phyloP scores from a whole-genome alignment of 768 basidiomycete genomes.

The Xerocomus potaroensis region DNA sequence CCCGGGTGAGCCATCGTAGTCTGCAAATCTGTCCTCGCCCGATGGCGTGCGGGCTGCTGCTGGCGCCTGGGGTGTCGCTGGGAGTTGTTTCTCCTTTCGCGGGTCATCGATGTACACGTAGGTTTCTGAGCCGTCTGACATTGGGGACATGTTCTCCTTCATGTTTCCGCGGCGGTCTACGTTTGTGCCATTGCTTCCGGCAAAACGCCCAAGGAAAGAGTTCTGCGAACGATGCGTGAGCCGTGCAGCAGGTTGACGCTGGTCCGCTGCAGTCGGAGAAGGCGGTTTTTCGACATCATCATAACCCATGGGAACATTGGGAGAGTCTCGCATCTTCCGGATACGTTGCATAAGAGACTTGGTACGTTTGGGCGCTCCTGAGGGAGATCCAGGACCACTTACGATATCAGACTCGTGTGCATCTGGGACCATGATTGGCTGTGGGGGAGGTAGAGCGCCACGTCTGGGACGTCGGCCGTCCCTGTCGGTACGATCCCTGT shows the following conservation, averaged over 20 bases:
- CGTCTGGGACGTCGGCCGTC: constrained; percentile 41
- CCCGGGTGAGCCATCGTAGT: constrained; percentile 43
- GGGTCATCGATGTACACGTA: constrained; percentile 63
- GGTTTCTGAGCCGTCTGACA: constrained; percentile 40
- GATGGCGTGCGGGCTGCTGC: constrained; percentile 22
- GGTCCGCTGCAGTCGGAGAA: constrained; percentile 41
- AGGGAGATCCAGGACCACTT: constrained; percentile 38
- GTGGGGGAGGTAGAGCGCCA: constrained; percentile 66
- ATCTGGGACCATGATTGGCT: constrained; percentile 78
- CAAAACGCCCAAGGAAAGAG: constrained; percentile 75
- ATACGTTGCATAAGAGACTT: constrained; percentile 87
- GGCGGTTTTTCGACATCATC: constrained; percentile 40
- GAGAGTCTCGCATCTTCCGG: constrained; percentile 81
- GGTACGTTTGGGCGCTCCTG: constrained; percentile 57
- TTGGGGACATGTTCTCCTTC: constrained; percentile 31
- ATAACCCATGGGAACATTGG: constrained; percentile 69
- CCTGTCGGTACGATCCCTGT: constrained; percentile 34
- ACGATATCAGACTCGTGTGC: constrained; percentile 39
- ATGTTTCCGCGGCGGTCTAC: constrained; percentile 35
- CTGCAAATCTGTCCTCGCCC: constrained; percentile 35
- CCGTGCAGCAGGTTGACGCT: constrained; percentile 30
- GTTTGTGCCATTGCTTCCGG: constrained; percentile 32
- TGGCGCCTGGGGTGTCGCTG: constrained; percentile 37
- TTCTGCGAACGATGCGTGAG: constrained; percentile 72
- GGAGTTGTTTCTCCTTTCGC: constrained; percentile 51